These are phyloP conservation scores for Gardenia jasminoides DNA, from an alignment of 257 asterid genomes.

Conservation along the genomic window DNA sequence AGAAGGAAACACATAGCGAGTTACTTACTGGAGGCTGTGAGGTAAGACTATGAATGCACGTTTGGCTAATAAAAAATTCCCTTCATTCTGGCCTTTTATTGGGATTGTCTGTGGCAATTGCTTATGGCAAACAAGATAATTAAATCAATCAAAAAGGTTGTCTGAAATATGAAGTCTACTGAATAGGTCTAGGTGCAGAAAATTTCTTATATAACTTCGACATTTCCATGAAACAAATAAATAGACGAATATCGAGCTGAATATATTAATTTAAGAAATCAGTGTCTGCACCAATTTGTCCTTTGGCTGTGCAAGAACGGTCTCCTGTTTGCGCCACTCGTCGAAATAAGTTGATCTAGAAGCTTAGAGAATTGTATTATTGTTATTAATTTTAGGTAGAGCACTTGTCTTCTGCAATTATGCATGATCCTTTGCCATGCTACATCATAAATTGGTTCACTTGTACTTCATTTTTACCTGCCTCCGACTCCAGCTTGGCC, in stretches of 20 bases:
- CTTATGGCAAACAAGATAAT: background rate
- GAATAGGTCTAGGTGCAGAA: too few relatives aligned
- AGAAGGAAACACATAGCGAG: slow-evolving; percentile 77
- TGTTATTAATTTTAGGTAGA: too few relatives aligned
- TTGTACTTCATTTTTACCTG: background rate
- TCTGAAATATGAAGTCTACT: background rate
- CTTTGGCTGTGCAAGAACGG: background rate
- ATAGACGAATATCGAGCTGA: background rate
- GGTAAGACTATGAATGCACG: slow-evolving; percentile 39
- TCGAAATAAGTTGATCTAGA: background rate
- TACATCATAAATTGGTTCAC: background rate
- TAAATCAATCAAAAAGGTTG: background rate
- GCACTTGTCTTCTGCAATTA: background rate
- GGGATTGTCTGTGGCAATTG: background rate
- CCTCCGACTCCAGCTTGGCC: background rate
- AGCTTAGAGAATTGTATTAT: background rate
- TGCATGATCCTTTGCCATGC: too few relatives aligned
- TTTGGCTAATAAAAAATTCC: background rate
- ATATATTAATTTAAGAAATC: background rate
- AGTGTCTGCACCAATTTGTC: background rate
- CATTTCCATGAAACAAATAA: background rate
- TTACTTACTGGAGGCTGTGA: slow-evolving; percentile 65
- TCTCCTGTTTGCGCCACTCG: background rate
- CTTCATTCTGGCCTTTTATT: background rate
- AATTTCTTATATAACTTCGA: background rate